Base-by-base conservation (phyloP, 306 rosid genomes). In the Malus fusca region DNA sequence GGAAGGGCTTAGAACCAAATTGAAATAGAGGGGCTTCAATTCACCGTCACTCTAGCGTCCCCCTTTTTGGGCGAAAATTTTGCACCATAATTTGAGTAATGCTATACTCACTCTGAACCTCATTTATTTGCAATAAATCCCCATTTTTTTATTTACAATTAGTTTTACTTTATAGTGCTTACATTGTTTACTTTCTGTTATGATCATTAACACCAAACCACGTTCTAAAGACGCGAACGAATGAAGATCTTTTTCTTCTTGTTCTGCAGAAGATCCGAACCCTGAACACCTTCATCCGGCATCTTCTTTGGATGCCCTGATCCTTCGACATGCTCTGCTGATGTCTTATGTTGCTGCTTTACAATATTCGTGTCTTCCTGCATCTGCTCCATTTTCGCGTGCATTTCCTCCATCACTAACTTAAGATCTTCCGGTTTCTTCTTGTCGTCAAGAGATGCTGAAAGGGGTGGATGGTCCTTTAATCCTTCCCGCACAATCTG, bases 191-290 rank as follows among this genome's bases (percentile, higher is more conserved):
- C 51, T 64, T 25, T 18, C 59, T 21, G 33, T 37, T 43, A 17
- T 19, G 75, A 10, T 68, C 11, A 22, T 33, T 61, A 15, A 33
- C 23, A 40, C 12, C 44, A 11, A 48, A 26, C 21, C 51, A 62
- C 81, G 56, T 74, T 79, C 84, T 84, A 91, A 21, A 88, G 86
- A 28, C 94, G 86, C 35, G 98, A 91, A 14, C 94, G 85, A 73
- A 91, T 87, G 81, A 93, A 91, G 21, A 88, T 79, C 77, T 77
- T 88, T 79, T 87, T 90, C 79, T 76, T 81, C 43, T 81, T 73
- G 52, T 81, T 83, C 78, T 79, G 79, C 40, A 63, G 18, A 46
- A 78, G 74, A 71, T 81, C 84, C 6, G 75, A 81, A 56, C 71
- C 85, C 74, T 84, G 80, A 74, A 60, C 42, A 65, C 78, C 87